Percentiles rank a stretch among this genome's conserved stretches.
Evolutionary conservation across 2,329 filamentous ascomycete genomes (phyloP).

Genomic region (Anthostomella pinea): DNA sequence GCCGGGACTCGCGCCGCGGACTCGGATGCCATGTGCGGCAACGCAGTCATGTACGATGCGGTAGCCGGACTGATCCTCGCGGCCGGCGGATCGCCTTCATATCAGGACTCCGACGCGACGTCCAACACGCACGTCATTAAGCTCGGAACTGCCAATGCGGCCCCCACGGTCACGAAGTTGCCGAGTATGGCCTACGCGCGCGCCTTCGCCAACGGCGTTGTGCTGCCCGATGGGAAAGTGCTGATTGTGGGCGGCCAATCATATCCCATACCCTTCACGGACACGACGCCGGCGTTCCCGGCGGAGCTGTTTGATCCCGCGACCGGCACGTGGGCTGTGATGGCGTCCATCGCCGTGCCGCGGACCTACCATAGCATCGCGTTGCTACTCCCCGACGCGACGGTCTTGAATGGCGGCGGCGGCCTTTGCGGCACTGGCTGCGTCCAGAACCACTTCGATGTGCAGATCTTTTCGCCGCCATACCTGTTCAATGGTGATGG

Average conservation of each 20-base stretch:
- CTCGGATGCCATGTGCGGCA: slow-evolving; percentile 49
- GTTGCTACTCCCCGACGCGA: slow-evolving; percentile 43
- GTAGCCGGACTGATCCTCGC: slow-evolving; percentile 48
- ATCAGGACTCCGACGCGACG: slow-evolving; percentile 38
- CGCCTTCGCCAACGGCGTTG: slow-evolving; percentile 39
- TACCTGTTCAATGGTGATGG: slow-evolving; percentile 47
- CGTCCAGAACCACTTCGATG: slow-evolving; percentile 46
- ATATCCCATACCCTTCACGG: slow-evolving; percentile 36
- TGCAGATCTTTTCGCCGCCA: slow-evolving; percentile 48
- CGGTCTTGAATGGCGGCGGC: slow-evolving; percentile 45
- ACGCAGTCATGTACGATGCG: slow-evolving; percentile 52
- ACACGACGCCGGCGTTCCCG: slow-evolving; percentile 32
- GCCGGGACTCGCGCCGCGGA: slow-evolving; percentile 44
- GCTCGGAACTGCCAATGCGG: slow-evolving; percentile 28
- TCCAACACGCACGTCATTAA: slow-evolving; percentile 45
- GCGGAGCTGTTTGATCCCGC: slow-evolving; percentile 41
- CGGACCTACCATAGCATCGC: slow-evolving; percentile 44
- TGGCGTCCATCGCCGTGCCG: slow-evolving; percentile 32
- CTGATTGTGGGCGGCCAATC: slow-evolving; percentile 40
- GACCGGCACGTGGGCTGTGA: slow-evolving; percentile 32
- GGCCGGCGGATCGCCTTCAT: slow-evolving; percentile 44
- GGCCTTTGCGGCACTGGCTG: slow-evolving; percentile 45
- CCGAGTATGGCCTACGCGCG: slow-evolving; percentile 37
- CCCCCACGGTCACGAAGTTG: slow-evolving; percentile 30
- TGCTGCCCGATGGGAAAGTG: slow-evolving; percentile 42